Conservation (phyloP, 2,329 filamentous ascomycete genomes). For the Fusarium oligoseptatum region DNA sequence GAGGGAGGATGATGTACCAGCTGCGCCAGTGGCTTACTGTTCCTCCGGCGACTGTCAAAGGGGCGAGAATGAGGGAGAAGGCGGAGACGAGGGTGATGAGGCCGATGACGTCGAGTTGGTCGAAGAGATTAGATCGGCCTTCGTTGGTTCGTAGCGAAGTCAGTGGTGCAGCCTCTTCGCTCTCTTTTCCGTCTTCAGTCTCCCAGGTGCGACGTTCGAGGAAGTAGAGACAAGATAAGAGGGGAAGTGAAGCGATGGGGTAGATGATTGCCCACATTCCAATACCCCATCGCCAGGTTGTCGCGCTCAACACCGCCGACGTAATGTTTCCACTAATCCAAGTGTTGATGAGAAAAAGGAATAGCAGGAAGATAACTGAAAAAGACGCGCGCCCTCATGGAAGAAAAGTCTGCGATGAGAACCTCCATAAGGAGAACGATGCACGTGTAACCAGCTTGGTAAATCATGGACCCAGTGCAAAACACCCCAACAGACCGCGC, state of each 20-base stretch:
- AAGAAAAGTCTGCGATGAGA: constrained; percentile 71
- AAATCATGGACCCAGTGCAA: constrained; percentile 66
- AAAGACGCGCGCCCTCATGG: constrained; percentile 69
- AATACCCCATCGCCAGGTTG: constrained; percentile 72
- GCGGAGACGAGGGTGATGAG: constrained; percentile 60
- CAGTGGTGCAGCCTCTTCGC: neutral
- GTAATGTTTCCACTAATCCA: constrained; percentile 73
- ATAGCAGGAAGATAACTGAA: constrained; percentile 73
- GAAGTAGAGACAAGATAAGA: constrained; percentile 59
- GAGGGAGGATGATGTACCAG: constrained; percentile 63
- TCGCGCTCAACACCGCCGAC: constrained; percentile 60
- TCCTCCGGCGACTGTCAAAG: constrained; percentile 68
- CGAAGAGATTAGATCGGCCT: constrained; percentile 62
- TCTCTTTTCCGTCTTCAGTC: constrained; percentile 17
- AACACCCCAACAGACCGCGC: constrained; percentile 64
- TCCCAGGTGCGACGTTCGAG: constrained; percentile 47
- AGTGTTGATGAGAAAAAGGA: constrained; percentile 72
- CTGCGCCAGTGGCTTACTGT: constrained; percentile 62
- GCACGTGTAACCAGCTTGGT: constrained; percentile 70
- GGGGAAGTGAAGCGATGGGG: constrained; percentile 66
- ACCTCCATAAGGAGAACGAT: constrained; percentile 71
- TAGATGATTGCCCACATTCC: constrained; percentile 76
- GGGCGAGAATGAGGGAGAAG: constrained; percentile 62
- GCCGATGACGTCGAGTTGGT: constrained; percentile 66
- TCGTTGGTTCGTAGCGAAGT: constrained; percentile 39